Evolutionary conservation across 352 stramenopile species (phyloP).

Genomic region (Globisporangium nunn): DNA sequence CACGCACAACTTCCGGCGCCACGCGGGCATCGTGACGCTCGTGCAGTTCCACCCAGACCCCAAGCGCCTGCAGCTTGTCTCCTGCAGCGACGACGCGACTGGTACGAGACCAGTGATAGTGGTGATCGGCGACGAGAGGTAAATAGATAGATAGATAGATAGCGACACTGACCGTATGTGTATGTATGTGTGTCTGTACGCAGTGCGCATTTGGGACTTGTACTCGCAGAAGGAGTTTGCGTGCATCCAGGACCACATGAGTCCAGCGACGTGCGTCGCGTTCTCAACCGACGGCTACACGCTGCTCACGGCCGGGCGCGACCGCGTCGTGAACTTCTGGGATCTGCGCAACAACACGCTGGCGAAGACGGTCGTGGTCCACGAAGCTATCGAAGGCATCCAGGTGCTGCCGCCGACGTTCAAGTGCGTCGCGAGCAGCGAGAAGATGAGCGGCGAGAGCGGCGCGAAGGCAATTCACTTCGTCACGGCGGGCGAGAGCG

Average conservation of each 20-base stretch:
- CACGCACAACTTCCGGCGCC: conserved; percentile 91
- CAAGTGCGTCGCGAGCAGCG: conserved; percentile 30
- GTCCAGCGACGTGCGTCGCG: conserved; percentile 89
- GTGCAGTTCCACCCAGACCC: conserved; percentile 80
- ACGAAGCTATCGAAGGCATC: conserved; percentile 94
- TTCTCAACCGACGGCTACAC: conserved; percentile 87
- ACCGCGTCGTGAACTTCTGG: conserved; percentile 92
- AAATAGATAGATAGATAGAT: not conserved
- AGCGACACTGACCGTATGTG: not conserved
- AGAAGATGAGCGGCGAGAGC: conserved; percentile 18
- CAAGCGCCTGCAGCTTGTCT: conserved; percentile 61
- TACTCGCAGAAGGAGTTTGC: conserved; percentile 79
- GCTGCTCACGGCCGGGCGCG: conserved; percentile 85
- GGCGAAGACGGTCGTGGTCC: conserved; percentile 91
- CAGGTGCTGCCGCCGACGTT: conserved; percentile 74
- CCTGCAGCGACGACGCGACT: conserved; percentile 64
- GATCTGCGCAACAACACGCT: conserved; percentile 75
- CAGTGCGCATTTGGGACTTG: conserved; percentile 78
- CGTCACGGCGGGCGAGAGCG: conserved; percentile 90
- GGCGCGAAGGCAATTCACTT: conserved; percentile 82
- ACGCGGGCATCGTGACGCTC: conserved; percentile 83
- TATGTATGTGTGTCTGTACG: too few species aligned
- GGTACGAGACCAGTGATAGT: conserved; percentile 5
- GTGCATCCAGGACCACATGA: conserved; percentile 94
- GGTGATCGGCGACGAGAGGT: too few species aligned